Base-by-base conservation (phyloP, 257 asterid genomes). In the Penstemon eatonii region DNA sequence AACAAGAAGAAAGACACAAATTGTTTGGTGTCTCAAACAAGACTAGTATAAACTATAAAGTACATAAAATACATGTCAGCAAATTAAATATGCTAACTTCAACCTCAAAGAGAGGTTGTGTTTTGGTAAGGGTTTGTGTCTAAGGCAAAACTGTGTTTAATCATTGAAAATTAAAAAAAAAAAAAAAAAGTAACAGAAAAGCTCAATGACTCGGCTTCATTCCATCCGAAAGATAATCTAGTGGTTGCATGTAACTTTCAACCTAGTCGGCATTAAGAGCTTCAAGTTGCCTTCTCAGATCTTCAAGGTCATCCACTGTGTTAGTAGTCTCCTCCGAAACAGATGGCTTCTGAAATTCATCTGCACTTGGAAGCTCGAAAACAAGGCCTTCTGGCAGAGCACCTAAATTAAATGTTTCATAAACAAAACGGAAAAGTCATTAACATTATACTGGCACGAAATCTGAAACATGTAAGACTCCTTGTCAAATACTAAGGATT, bases 351-450 rank as follows among this genome's bases (percentile, higher is more conserved):
- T 75, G 69, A 72, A 76, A 94, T 44, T 78, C 87, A 67, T 94
- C 99, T 47, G 99, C 99, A 60, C 73, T 78, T 7, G 99, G 99
- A 42, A 94, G 92, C 82, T 94, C 99, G 25, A 80, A 96, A 62
- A 81, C 79, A 47, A 94, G 87, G 42, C 99, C 99, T 33, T 83
- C 96, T 0, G 99, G 95, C 71, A 94, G 80, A 64, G 68, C 60
- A 79, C 86, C 98, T 90, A 68, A 67, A 64, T 70, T 5, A 71
- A 56, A 73, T 18, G 39, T 53, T 65, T 60, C 6, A 53, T 36
- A 18, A 53, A 57, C 11, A 33, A 33, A n/a, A 45, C 5, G 33
- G 51, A 42, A 25, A 11, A 60, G 65, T 13, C 33, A 13, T 18
- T 45, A 39, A 60, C 56, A 51, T 5, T 39, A n/a, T 40, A 19